Base-by-base conservation (phyloP, 2,329 filamentous ascomycete species). In the Aspergillus sojae region DNA sequence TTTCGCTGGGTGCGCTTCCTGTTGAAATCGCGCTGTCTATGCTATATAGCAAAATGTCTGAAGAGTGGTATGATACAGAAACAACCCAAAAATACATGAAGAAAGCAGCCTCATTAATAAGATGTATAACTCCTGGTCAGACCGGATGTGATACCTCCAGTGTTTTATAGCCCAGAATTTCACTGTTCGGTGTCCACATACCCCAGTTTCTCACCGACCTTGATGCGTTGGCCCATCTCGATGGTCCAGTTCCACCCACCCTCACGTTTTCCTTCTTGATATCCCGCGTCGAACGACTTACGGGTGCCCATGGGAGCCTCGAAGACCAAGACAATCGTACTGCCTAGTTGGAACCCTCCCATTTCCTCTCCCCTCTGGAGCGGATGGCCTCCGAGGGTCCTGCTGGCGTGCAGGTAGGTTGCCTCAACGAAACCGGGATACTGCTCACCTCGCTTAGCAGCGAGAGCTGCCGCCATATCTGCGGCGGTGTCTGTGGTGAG, bases 261-360 rank as follows among this genome's bases (percentile, higher is more conserved):
- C 62, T 84, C 86, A 60, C 85, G 80, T 58, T 84, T 81, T 1
- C 83, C 83, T 23, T 81, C 83, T 62, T 83, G 83, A 77, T 86
- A 88, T 1, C 88, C 86, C 60, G 88, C 84, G 69, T 90, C 88
- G 48, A 88, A 82, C 67, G 80, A 85, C 57, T 83, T 83, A 52
- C 83, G 75, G 32, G 79, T 72, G 16, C 87, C 87, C 70, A 89
- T 87, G 0, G 95, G 95, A 14, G 95, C 95, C 80, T 99, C 96
- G 75, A 99, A 99, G 0, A 99, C 93, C 58, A 99, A 83, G 45
- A 99, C 95, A 69, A 99, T 89, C 1, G 94, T 97, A 77, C 93
- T 97, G 23, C 95, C 95, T 4, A 99, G 84, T 81, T 96, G 93
- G 81, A 99, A 99, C 0, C 95, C 96, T 60, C 95, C 95, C 93